Evolutionary conservation across 768 basidiomycete species (phyloP).

Genomic region (Calvatia gigantea): DNA sequence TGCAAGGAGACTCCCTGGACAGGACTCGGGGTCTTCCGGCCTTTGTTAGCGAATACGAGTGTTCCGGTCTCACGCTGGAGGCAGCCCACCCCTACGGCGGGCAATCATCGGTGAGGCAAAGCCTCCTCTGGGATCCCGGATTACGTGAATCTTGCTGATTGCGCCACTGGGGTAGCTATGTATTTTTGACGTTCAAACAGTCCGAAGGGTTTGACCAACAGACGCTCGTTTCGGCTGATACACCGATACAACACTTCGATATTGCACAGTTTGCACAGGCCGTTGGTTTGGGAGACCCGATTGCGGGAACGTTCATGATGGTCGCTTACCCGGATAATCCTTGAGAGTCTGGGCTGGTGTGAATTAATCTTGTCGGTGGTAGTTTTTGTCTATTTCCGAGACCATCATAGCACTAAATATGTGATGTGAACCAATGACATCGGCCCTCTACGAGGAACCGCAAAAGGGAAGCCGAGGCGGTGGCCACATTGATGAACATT

Average conservation of each 20-base stretch:
- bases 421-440: background rate
- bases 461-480: too few relatives aligned
- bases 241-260: conserved; percentile 34
- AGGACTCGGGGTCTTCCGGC: background rate
- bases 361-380: background rate
- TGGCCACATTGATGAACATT: background rate
- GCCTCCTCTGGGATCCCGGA: too few relatives aligned
- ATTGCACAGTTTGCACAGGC: conserved; percentile 38
- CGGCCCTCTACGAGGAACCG: background rate
- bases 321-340: conserved; percentile 21
- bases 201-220: conserved; percentile 35
- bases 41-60: background rate
- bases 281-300: conserved; percentile 40
- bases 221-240: conserved; percentile 33
- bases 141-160: too few relatives aligned
- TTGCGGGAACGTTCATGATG: conserved; percentile 48
- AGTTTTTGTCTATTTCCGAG: background rate
- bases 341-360: background rate
- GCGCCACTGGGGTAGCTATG: conserved; percentile 33
- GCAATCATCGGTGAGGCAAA: background rate
- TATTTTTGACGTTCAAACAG: conserved; percentile 45
- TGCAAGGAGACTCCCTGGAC: conserved; percentile 4
- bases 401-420: background rate
- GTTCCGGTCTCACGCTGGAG: background rate
- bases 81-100: background rate